Base-by-base conservation (phyloP, 1,139 yeast species). In the Zygoascus sp. region DNA sequence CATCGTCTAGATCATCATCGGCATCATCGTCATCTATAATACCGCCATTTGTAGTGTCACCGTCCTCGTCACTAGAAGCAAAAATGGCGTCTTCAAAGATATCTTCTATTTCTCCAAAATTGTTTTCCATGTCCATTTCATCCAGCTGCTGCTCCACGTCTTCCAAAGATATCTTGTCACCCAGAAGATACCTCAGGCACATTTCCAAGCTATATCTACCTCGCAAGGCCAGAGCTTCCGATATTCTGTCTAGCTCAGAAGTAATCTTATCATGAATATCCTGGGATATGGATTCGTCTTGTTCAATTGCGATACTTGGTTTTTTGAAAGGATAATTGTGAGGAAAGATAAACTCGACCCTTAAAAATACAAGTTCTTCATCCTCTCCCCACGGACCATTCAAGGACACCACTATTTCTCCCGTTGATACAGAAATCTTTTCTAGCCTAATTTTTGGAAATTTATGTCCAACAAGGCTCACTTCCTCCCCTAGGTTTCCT, bases 391-490 rank as follows among this genome's bases (percentile, higher is more conserved):
- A 75, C 0, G 97, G 95, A 0, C 97, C 97, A 52, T 80, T 76
- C 46, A 92, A 65, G 28, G 95, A 81, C 8, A 92, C 66, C 1
- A 81, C 80, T 48, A 90, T 69, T 35, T 77, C 82, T 28, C 97
- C 96, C 0, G 95, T 83, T 0, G 95, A 79, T 0, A 92, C 95
- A 1, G 92, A 81, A 6, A 92, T 89, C 58, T 81, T 81, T 57
- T 92, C 97, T 62, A 92, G 90, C 2, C 83, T 70, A 2, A 92
- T 76, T 54, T 84, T 86, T 1, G 97, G 96, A 60, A 92, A 89
- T 58, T 86, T 87, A 58, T 85, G 92, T 1, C 97, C 96, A 7
- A 90, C 92, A 25, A 79, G 73, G 55, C 95, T 83, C 1, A 90
- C 90, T 62, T 92, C 97, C 64, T 89, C 97, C 4, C 96, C 96